phyloP scores from a whole-genome alignment of 2,329 filamentous ascomycete genomes.

The Epichloe elymi region DNA sequence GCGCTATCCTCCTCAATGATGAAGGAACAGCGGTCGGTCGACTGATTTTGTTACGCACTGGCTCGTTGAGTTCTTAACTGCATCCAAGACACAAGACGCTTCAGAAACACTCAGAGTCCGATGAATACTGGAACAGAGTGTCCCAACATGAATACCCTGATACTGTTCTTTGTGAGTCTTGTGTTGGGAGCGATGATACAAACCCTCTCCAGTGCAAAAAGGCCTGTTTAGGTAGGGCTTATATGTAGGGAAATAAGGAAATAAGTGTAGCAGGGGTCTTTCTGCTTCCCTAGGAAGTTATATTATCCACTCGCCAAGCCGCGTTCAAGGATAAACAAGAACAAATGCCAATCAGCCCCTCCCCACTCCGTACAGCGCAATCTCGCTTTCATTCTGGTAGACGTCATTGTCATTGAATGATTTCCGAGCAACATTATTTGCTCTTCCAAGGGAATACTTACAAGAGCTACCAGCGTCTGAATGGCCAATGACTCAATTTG shows the following conservation, averaged over 20 bases:
- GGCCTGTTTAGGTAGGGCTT: too few relatives aligned
- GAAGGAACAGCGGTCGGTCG: background rate
- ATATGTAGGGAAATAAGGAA: too few relatives aligned
- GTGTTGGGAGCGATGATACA: background rate
- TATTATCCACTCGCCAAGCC: constrained; percentile 1
- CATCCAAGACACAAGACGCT: background rate
- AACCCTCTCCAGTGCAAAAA: too few relatives aligned
- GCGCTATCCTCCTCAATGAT: background rate
- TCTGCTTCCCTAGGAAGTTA: background rate
- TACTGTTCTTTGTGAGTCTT: too few relatives aligned
- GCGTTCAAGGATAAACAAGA: background rate
- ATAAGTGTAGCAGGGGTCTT: background rate
- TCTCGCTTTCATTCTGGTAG: constrained; percentile 2
- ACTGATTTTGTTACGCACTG: background rate
- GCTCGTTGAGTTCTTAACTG: background rate
- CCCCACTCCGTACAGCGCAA: constrained; percentile 2
- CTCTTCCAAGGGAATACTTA: background rate
- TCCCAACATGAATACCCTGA: background rate
- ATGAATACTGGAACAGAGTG: background rate
- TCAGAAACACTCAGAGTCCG: background rate
- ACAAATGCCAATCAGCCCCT: background rate
- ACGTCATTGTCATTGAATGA: constrained; percentile 6
- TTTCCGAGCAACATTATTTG: background rate
- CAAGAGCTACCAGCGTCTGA: background rate
- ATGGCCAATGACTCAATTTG: background rate